phyloP scores from a whole-genome alignment of 139 green algal genomes.

The Dunaliella primolecta region DNA sequence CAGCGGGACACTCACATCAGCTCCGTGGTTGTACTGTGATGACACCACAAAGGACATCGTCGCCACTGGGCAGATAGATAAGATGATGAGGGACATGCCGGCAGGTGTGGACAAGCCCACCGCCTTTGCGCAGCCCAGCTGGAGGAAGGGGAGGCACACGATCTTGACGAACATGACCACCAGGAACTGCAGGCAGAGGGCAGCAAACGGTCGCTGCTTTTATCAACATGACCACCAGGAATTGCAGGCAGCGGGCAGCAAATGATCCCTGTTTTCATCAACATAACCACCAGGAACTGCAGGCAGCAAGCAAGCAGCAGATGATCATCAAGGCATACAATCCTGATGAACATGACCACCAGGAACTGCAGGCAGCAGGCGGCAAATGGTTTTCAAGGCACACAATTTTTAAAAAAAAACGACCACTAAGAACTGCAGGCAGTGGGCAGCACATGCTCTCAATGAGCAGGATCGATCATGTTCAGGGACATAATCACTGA shows the following conservation, averaged over 20 bases:
- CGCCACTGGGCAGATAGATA: conserved; percentile 28
- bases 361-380: conserved; percentile 12
- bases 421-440: no score
- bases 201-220: conserved; percentile 13
- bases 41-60: conserved; percentile 25
- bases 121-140: conserved; percentile 24
- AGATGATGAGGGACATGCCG: conserved; percentile 24
- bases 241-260: background rate
- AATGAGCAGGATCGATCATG: no score
- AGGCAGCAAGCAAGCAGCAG: background rate
- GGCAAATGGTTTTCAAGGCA: no score
- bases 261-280: conserved; percentile 18
- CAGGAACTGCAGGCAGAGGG: conserved; percentile 5
- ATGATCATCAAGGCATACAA: conserved; percentile 14
- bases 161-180: conserved; percentile 21
- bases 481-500: no score
- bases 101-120: background rate
- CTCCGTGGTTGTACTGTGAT: conserved; percentile 20
- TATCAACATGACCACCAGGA: background rate
- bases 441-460: no score
- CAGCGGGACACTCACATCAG: conserved; percentile 16
- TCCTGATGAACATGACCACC: conserved; percentile 15
- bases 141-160: conserved; percentile 12
- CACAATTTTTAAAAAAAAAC: no score
- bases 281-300: conserved; percentile 6